Base-by-base conservation (phyloP, 2,329 filamentous ascomycete genomes). In the Cyphellophora attinorum region DNA sequence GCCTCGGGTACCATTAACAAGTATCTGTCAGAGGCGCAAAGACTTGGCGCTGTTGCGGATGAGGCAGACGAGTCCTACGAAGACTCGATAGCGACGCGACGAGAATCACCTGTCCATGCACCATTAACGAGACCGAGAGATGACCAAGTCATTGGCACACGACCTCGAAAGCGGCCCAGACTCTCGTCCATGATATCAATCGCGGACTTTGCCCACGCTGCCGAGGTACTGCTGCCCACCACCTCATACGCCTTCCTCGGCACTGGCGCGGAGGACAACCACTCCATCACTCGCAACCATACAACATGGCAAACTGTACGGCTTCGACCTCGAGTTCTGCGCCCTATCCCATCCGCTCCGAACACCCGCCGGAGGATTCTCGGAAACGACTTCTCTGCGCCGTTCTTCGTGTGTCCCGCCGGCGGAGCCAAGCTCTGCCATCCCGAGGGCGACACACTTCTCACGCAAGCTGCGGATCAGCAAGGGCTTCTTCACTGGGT, bases 251-350 rank as follows among this genome's bases (percentile, higher is more conserved):
- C 21, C 8, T 25, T 25, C 21, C 21, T 25, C 8, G 8, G 8
- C 8, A 25, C 21, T n/a, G 21, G 21, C 8, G 21, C 21, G 21
- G 21, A 25, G n/a, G 21, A 25, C 21, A 25, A 25, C 21, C 21
- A 25, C 8, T 8, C 21, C 8, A 8, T 25, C 21, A n/a, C 8
- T 8, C n/a, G 21, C 8, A 25, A 25, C n/a, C 56, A 11, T 19
- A 51, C 51, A 4, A 55, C 58, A 38, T 68, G 62, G 35, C 54
- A 57, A 16, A 57, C 60, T 11, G 57, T 70, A 15, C 56, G 57
- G 44, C 58, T 70, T 27, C 56, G 66, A 5, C 68, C 68, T 3
- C 57, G 67, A 11, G 55, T 66, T 14, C 49, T 66, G 0, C 53
- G 58, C 23, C 56, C 61, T 25, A 55, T 65, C 15, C n/a, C n/a